These are phyloP conservation scores for Cladosporium sp. DNA, from an alignment of 2,329 filamentous ascomycete species.

Conservation along the genomic window DNA sequence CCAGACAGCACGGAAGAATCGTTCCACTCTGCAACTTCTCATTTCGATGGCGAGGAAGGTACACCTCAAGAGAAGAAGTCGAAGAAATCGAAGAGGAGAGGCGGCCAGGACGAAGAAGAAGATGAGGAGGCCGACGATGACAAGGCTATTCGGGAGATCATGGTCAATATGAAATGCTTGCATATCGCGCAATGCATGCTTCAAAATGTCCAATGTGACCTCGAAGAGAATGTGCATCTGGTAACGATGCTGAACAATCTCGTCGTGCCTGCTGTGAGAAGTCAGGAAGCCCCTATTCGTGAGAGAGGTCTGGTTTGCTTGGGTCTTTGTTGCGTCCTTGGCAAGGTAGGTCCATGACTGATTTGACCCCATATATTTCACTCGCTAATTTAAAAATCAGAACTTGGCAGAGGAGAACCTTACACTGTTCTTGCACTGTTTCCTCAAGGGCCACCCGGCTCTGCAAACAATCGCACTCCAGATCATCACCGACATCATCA, in stretches of 20 bases:
- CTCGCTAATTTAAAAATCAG: constrained; percentile 11
- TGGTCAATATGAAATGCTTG: constrained; percentile 97
- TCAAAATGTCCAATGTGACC: constrained; percentile 79
- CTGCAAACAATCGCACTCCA: constrained; percentile 87
- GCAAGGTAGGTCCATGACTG: constrained; percentile 55
- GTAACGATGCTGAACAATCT: constrained; percentile 98
- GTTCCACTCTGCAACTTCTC: constrained; percentile 89
- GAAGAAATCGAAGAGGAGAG: constrained; percentile 41
- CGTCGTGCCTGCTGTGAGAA: constrained; percentile 89
- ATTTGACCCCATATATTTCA: background rate
- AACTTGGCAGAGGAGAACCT: constrained; percentile 14
- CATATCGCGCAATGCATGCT: constrained; percentile 98
- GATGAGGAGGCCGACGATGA: constrained; percentile 59
- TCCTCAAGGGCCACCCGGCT: constrained; percentile 83
- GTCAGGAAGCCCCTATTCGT: constrained; percentile 85
- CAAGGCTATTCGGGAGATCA: constrained; percentile 83
- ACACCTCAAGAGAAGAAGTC: constrained; percentile 29
- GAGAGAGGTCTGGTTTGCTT: constrained; percentile 87
- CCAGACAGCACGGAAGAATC: constrained; percentile 58
- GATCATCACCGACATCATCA: constrained; percentile 88
- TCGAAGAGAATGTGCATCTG: constrained; percentile 86
- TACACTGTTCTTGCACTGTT: constrained; percentile 79
- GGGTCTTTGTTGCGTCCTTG: constrained; percentile 84
- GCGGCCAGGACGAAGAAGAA: constrained; percentile 54
- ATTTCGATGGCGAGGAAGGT: constrained; percentile 66